A percentile compares a stretch with the other conserved stretches of the same genome.
Evolutionary conservation across 257 asterid genomes (phyloP).

Genomic region (Datura wrightii): DNA sequence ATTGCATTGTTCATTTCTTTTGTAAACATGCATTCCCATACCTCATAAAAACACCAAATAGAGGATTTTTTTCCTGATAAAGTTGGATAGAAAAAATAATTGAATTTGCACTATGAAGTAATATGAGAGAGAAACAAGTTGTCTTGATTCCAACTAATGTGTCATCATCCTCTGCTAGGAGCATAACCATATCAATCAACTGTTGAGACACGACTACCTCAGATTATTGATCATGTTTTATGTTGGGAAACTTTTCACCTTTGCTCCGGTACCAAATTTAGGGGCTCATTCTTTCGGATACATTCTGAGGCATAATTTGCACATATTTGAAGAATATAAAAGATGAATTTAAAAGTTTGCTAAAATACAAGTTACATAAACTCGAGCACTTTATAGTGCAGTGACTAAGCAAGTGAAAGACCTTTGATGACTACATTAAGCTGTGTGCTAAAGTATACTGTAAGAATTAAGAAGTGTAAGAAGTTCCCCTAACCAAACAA

Average conservation of each 20-base stretch:
- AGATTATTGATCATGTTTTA: background rate
- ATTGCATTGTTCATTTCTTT: background rate
- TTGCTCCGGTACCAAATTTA: background rate
- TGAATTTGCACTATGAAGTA: constrained; percentile 7
- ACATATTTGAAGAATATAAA: background rate
- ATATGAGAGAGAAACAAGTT: background rate
- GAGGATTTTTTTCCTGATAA: background rate
- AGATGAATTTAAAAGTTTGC: background rate
- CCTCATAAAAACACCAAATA: too few species aligned
- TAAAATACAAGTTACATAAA: background rate
- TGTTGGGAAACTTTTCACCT: background rate
- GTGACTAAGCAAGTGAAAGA: background rate
- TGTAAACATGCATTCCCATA: background rate
- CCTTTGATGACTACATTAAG: background rate
- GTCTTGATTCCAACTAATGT: background rate
- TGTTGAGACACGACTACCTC: background rate
- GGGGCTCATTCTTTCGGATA: background rate
- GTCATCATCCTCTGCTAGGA: background rate
- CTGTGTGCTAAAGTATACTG: background rate
- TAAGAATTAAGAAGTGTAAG: background rate
- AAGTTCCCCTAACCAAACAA: constrained; percentile 1
- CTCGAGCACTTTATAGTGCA: background rate
- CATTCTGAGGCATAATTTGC: background rate
- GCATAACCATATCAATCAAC: background rate
- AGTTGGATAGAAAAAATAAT: background rate